phyloP scores from a whole-genome alignment of 176 grass and related monocot species.

The Typha latifolia region DNA sequence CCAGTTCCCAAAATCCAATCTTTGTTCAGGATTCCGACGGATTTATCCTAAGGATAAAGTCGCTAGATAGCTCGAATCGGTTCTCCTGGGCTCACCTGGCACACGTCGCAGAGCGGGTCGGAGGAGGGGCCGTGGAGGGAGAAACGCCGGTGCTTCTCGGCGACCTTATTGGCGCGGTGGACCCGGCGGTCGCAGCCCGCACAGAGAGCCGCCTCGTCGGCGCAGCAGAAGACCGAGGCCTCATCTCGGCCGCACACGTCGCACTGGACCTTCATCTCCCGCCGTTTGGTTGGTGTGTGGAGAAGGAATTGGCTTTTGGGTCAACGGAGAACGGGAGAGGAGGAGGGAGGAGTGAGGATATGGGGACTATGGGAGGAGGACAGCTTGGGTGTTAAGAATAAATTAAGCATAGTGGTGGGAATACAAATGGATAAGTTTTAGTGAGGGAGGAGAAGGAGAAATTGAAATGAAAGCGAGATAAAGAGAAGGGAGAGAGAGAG shows the following conservation, averaged over 20 bases:
- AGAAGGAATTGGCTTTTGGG: constrained; percentile 5
- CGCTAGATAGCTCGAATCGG: too few species aligned
- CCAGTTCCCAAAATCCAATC: not conserved
- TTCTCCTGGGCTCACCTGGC: constrained; percentile 30
- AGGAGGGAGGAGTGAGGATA: not conserved
- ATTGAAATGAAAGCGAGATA: constrained; percentile 9
- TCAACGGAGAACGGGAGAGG: not conserved
- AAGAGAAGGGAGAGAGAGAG: constrained; percentile 1
- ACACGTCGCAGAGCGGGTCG: constrained; percentile 65
- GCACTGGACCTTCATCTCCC: constrained; percentile 5
- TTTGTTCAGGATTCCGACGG: too few species aligned
- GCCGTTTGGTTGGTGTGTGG: not conserved
- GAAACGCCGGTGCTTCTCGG: constrained; percentile 23
- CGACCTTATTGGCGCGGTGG: constrained; percentile 17
- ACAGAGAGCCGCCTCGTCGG: constrained; percentile 36
- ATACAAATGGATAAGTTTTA: not conserved
- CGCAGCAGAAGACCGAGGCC: constrained; percentile 34
- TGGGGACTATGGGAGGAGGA: not conserved
- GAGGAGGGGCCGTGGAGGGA: constrained; percentile 1
- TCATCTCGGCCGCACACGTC: constrained; percentile 23
- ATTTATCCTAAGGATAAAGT: too few species aligned
- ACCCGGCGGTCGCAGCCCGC: constrained; percentile 29
- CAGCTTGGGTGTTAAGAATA: constrained; percentile 7
- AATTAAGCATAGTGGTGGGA: constrained; percentile 28
- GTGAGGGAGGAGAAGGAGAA: not conserved